Evolutionary conservation across 257 asterid genomes (phyloP).

Genomic region (Jacaranda mimosifolia): DNA sequence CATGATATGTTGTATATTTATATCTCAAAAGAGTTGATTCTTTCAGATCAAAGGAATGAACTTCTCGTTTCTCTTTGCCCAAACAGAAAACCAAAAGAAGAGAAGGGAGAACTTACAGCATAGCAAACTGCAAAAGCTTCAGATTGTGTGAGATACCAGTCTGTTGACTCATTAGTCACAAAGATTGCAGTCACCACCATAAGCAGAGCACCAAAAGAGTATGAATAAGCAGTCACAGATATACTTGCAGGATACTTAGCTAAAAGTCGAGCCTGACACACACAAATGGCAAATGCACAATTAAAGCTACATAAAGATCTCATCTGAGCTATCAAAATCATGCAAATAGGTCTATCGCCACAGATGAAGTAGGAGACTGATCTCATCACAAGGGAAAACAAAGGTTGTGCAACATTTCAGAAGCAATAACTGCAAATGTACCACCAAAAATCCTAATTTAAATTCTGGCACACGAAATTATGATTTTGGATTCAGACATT

Average conservation of each 20-base stretch:
- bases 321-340: slow-evolving; percentile 6
- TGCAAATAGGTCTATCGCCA: slow-evolving; percentile 7
- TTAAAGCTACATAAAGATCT: slow-evolving; percentile 18
- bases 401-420: slow-evolving; percentile 7
- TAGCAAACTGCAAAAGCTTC: slow-evolving; percentile 76
- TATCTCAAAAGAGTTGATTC: neutral
- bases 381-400: slow-evolving; percentile 6
- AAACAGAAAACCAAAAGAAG: neutral
- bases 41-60: slow-evolving; percentile 1
- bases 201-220: slow-evolving; percentile 66
- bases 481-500: neutral
- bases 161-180: slow-evolving; percentile 51
- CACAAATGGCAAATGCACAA: slow-evolving; percentile 30
- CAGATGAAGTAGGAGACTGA: slow-evolving; percentile 18
- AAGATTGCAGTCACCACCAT: slow-evolving; percentile 66
- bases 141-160: slow-evolving; percentile 70
- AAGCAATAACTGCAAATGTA: neutral
- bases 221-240: slow-evolving; percentile 81
- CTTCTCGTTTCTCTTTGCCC: neutral
- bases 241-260: slow-evolving; percentile 82
- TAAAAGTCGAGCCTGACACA: slow-evolving; percentile 81
- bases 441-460: slow-evolving; percentile 7
- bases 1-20: neutral
- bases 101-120: slow-evolving; percentile 64
- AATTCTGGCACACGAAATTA: neutral